These are phyloP conservation scores for Silene uniflora DNA, from an alignment of 148 eudicot genomes.

Conservation along the genomic window DNA sequence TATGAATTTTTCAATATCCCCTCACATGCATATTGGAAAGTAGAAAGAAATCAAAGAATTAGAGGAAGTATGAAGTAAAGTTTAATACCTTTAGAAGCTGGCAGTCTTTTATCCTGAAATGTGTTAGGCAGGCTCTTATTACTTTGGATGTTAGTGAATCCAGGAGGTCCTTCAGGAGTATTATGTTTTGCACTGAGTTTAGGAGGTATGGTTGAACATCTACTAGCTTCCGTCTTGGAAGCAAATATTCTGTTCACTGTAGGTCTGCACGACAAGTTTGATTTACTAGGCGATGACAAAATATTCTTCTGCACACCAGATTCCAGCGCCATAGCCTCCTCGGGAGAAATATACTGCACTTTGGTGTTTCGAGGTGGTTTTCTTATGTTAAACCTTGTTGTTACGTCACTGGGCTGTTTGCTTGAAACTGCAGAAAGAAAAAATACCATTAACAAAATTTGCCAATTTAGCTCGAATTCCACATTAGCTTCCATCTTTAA, in stretches of 20 bases:
- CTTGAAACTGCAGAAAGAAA: constrained; percentile 25
- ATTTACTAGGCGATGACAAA: constrained; percentile 9
- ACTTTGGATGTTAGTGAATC: constrained; percentile 12
- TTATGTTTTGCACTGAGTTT: constrained; percentile 3
- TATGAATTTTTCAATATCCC: neutral
- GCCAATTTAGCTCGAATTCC: neutral
- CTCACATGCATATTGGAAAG: neutral
- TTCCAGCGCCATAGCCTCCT: constrained; percentile 21
- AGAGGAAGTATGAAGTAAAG: neutral
- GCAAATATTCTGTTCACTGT: neutral
- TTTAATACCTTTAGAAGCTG: constrained; percentile 20
- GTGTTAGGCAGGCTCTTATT: neutral
- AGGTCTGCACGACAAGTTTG: neutral
- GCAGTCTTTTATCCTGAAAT: neutral
- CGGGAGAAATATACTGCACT: constrained; percentile 22
- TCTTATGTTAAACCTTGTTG: constrained; percentile 5
- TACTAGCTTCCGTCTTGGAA: constrained; percentile 9
- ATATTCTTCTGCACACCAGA: constrained; percentile 18
- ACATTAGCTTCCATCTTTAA: too few species aligned
- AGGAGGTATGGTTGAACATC: neutral
- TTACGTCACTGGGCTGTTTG: constrained; percentile 11
- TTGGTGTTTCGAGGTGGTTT: constrained; percentile 28
- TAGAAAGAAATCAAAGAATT: too few species aligned
- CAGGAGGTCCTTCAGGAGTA: constrained; percentile 12
- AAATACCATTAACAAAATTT: too few species aligned